A percentile compares a stretch with the other conserved stretches of the same genome.
Evolutionary conservation across 768 basidiomycete genomes (phyloP).

Genomic region (Serpula lacrymans): DNA sequence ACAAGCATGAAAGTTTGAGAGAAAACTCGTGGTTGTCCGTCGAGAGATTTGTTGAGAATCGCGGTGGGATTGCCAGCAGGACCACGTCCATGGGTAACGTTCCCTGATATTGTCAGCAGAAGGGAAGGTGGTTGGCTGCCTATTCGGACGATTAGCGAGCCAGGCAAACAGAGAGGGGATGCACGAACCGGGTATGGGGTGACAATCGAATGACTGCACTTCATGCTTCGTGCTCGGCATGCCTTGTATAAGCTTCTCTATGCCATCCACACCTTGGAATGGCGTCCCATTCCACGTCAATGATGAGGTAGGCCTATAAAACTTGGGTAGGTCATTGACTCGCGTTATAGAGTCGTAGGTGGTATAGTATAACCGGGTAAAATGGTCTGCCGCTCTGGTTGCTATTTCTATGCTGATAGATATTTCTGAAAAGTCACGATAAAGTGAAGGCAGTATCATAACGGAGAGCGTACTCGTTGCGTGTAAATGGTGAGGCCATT

Average conservation of each 20-base stretch:
- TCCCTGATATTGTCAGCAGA: slow-evolving; percentile 77
- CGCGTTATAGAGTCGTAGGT: slow-evolving; percentile 82
- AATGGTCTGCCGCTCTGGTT: slow-evolving; percentile 78
- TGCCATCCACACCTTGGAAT: slow-evolving; percentile 66
- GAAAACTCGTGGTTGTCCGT: slow-evolving; percentile 82
- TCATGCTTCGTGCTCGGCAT: slow-evolving; percentile 85
- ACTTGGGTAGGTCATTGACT: slow-evolving; percentile 71
- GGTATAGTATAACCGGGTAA: slow-evolving; percentile 78
- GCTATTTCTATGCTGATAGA: slow-evolving; percentile 76
- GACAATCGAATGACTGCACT: slow-evolving; percentile 85
- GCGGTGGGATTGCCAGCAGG: slow-evolving; percentile 56
- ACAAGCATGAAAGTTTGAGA: slow-evolving; percentile 85
- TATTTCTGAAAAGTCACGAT: slow-evolving; percentile 5
- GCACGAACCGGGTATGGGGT: slow-evolving; percentile 73
- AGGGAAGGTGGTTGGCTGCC: slow-evolving; percentile 78
- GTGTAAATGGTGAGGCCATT: slow-evolving; percentile 40
- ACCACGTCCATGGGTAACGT: slow-evolving; percentile 66
- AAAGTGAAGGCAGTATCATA: slow-evolving; percentile 17
- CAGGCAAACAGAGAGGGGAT: slow-evolving; percentile 5
- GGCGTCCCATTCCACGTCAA: slow-evolving; percentile 86
- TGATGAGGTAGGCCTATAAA: slow-evolving; percentile 75
- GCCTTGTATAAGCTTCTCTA: slow-evolving; percentile 60
- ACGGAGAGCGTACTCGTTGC: slow-evolving; percentile 50
- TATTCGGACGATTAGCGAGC: slow-evolving; percentile 25
- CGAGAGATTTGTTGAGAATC: slow-evolving; percentile 47